Conservation (phyloP, 2,329 filamentous ascomycete genomes). For the Fusarium marasasianum region DNA sequence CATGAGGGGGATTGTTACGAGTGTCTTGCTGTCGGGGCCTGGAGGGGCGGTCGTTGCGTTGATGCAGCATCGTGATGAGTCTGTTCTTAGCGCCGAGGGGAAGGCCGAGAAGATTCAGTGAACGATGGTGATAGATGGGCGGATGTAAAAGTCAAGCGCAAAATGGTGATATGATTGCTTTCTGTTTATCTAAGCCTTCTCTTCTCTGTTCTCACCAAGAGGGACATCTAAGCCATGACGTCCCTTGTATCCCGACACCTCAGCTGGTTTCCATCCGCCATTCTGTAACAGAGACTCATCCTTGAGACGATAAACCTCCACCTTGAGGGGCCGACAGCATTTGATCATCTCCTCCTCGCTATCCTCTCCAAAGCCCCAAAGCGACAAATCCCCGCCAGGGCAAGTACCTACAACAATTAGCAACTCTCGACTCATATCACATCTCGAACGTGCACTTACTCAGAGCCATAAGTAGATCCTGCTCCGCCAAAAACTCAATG, state of each 20-base stretch:
- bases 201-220: constrained; percentile 32
- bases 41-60: constrained; percentile 38
- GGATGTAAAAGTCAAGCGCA: neutral
- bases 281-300: constrained; percentile 61
- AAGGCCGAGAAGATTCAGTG: constrained; percentile 38
- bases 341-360: constrained; percentile 74
- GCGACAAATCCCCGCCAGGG: constrained; percentile 81
- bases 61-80: constrained; percentile 41
- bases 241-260: constrained; percentile 65
- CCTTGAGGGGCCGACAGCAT: constrained; percentile 77
- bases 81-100: constrained; percentile 33
- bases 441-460: constrained; percentile 49
- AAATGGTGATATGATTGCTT: neutral
- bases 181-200: neutral
- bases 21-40: constrained; percentile 36
- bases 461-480: constrained; percentile 72
- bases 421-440: neutral
- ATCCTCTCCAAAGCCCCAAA: constrained; percentile 80
- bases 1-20: constrained; percentile 26
- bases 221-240: constrained; percentile 38
- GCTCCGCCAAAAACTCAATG: constrained; percentile 83
- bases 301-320: constrained; percentile 74
- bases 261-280: constrained; percentile 70
- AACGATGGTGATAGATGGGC: neutral
- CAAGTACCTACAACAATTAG: constrained; percentile 64